These are phyloP conservation scores for Prunus salicina DNA, from an alignment of 306 rosid genomes.

Conservation along the genomic window DNA sequence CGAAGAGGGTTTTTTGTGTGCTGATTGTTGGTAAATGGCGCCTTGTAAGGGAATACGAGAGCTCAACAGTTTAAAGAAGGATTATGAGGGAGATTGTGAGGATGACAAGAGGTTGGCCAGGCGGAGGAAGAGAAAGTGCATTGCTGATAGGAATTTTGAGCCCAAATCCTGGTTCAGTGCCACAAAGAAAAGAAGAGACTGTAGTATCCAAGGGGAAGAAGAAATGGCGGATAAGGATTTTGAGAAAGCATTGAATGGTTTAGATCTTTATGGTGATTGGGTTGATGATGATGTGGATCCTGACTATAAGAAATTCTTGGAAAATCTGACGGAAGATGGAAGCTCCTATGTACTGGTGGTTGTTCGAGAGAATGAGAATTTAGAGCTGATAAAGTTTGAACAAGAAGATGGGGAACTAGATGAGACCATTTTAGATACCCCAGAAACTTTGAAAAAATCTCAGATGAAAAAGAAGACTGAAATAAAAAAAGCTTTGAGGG, in stretches of 20 bases:
- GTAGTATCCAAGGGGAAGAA: constrained; percentile 5
- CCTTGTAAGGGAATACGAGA: background rate
- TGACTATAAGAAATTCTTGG: constrained; percentile 29
- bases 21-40: constrained; percentile 21
- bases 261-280: background rate
- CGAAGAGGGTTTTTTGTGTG: background rate
- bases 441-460: background rate
- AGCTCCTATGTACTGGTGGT: constrained; percentile 26
- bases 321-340: constrained; percentile 32
- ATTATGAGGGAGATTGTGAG: background rate
- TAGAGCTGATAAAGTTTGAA: constrained; percentile 27
- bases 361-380: constrained; percentile 10
- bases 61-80: constrained; percentile 1
- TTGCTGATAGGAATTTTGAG: background rate
- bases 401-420: constrained; percentile 11
- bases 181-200: background rate
- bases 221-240: background rate
- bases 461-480: constrained; percentile 9
- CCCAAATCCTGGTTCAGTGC: background rate
- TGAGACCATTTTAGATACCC: constrained; percentile 1
- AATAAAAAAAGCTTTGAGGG: constrained; percentile 2
- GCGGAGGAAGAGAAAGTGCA: constrained; percentile 39
- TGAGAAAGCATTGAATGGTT: background rate
- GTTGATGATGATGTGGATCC: constrained; percentile 17
- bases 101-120: constrained; percentile 34